Evolutionary conservation across 148 eudicot species (phyloP), one percentile per base, ranked within the genome.

Genomic region (Camellia granthamiana): DNA sequence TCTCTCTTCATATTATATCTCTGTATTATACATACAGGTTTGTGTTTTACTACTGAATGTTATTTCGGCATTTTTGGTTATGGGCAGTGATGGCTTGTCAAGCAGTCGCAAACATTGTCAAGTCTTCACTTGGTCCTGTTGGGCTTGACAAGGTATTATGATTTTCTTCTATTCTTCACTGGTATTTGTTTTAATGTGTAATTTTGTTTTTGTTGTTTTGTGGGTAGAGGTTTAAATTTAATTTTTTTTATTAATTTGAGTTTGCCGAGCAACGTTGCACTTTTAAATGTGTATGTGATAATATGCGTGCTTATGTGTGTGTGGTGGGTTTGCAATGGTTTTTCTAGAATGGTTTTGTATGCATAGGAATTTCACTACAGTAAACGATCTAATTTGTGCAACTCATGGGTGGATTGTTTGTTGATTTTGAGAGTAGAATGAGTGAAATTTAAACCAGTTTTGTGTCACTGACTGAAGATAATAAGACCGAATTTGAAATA

Each of bases 61-160:
- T 71, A 72, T 68, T 69, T 21, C 11, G 74, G 46, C 19, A 41
- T 12, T 12, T 58, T 51, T 67, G 63, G 75, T 15, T 13, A 72
- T 82, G 44, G 51, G 84, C 90, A 97, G 98, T 97, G 52, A 79
- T 86, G 81, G 98, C 98, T n/a, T 97, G 99, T 76, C 97, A 92
- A 86, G 93, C 99, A 18, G 83, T 94, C 4, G 90, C 97, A 3
- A 94, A 97, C 66, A 94, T 97, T 52, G 98, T 97, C 14, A 97
- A 97, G 87, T 89, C 99, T 9, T 94, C 99, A 5, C 97, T 97
- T 68, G 99, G 99, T 9, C 99, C 99, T 0, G 99, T 97, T 77
- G 99, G 99, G 58, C 93, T 97, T 2, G 99, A 94, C 85, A 97
- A 94, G 99, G 99, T 97, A 79, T 68, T 71, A 54, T 23, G 3